Base-by-base conservation (phyloP, 768 basidiomycete genomes). In the Cystofilobasidium bisporidii region DNA sequence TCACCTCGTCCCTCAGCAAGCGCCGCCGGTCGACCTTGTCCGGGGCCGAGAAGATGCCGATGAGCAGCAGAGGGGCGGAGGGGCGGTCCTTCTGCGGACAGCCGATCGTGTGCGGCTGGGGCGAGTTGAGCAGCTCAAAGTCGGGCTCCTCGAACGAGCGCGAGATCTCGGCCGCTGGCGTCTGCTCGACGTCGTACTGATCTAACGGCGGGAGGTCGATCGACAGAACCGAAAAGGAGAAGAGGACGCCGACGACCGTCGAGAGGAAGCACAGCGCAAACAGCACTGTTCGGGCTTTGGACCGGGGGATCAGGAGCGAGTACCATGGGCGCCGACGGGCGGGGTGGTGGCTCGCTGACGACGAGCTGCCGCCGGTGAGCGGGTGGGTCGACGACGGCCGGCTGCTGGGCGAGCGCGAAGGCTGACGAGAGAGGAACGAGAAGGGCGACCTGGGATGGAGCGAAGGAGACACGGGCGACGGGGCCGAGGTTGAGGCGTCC, bases 101-200 rank as follows among this genome's bases (percentile, higher is more conserved):
- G 5, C 76, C 76, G 26, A 77, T 74, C 63, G 71, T 65, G 67
- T 72, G 72, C 17, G 77, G 77, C 65, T 77, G 77, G 20, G n/a
- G 69, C 14, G 73, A 72, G 38, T 71, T 73, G 61, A 78, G 61
- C 32, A 78, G 68, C n/a, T 72, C 74, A 70, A 71, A 78, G 71
- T 76, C 76, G 6, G 77, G 77, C 65, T 78, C 77, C 61, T 78
- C 77, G 67, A 78, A 78, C n/a, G 68, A 69, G 18, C 68, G 63
- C 26, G 55, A 45, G 38, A 64, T 64, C n/a, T 61, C 22, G 4
- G 56, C 67, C 3, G 36, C 30, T 1, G 48, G 36, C 11, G 61
- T 56, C 40, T 65, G 63, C 17, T 64, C 17, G 32, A 38, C 61
- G 30, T 41, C 38, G 68, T 69, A 64, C n/a, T n/a, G 26, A 36